phyloP scores from a whole-genome alignment of 2,329 filamentous ascomycete species.

The Pezicula neosporulosa region DNA sequence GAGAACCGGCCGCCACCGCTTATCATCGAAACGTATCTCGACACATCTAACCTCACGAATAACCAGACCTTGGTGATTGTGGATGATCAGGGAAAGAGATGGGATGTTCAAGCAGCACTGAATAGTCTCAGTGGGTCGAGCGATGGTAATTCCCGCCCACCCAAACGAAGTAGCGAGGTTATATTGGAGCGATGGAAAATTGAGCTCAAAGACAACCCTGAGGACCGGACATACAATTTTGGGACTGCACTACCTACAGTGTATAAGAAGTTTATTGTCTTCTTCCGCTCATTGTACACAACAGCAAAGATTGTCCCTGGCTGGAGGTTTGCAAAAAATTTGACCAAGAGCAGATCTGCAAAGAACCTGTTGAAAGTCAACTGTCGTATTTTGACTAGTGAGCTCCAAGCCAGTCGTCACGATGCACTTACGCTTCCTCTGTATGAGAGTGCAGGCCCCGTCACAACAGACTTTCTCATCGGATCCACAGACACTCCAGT shows the following conservation, averaged over 20 bases:
- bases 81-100: conserved; percentile 86
- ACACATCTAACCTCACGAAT: conserved; percentile 72
- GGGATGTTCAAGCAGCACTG: conserved; percentile 85
- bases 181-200: conserved; percentile 90
- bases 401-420: conserved; percentile 44
- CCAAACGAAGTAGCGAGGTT: conserved; percentile 62
- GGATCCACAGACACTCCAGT: conserved; percentile 82
- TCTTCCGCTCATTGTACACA: conserved; percentile 86
- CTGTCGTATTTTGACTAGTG: conserved; percentile 71
- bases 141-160: conserved; percentile 15
- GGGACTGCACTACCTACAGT: conserved; percentile 71
- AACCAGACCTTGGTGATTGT: conserved; percentile 85
- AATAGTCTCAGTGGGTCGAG: conserved; percentile 54
- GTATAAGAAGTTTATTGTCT: conserved; percentile 95
- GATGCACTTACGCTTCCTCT: conserved; percentile 73
- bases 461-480: conserved; percentile 75
- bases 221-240: conserved; percentile 52
- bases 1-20: conserved; percentile 77
- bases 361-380: conserved; percentile 65
- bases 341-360: conserved; percentile 65
- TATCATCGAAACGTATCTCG: conserved; percentile 86
- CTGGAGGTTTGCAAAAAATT: conserved; percentile 75
- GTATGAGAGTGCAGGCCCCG: conserved; percentile 57
- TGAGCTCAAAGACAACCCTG: conserved; percentile 64
- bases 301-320: conserved; percentile 79